Evolutionary conservation across 768 basidiomycete species (phyloP).

Genomic region (Obba rivulosa): DNA sequence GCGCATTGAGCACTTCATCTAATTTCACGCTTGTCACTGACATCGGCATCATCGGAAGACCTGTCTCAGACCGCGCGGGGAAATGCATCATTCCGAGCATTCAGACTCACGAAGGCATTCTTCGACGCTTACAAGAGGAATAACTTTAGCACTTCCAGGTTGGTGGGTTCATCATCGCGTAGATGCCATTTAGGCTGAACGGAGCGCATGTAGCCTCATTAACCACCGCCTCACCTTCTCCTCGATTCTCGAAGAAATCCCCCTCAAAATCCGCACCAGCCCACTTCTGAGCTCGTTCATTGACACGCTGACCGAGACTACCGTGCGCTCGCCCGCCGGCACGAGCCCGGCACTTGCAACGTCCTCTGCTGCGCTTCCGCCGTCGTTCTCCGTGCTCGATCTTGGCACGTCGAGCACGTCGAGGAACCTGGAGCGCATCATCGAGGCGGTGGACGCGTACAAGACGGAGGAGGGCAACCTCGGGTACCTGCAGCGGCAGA

Average conservation of each 20-base stretch:
- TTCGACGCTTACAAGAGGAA: slow-evolving; percentile 75
- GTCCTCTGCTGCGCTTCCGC: slow-evolving; percentile 42
- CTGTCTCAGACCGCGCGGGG: slow-evolving; percentile 73
- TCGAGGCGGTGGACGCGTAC: slow-evolving; percentile 81
- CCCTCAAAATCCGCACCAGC: slow-evolving; percentile 79
- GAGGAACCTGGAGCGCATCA: slow-evolving; percentile 76
- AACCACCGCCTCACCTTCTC: slow-evolving; percentile 81
- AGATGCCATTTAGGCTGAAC: slow-evolving; percentile 5
- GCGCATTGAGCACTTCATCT: too few relatives aligned
- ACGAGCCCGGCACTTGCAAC: slow-evolving; percentile 25
- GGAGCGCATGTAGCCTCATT: slow-evolving; percentile 49
- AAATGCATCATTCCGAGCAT: slow-evolving; percentile 86
- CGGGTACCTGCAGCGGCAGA: slow-evolving; percentile 83
- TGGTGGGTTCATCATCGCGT: slow-evolving; percentile 19
- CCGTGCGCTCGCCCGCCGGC: slow-evolving; percentile 34
- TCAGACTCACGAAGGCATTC: slow-evolving; percentile 74
- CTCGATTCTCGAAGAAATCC: slow-evolving; percentile 80
- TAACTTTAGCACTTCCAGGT: slow-evolving; percentile 86
- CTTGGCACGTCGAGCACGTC: slow-evolving; percentile 66
- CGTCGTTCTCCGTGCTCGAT: slow-evolving; percentile 65
- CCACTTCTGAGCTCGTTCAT: slow-evolving; percentile 77
- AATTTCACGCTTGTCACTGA: not conserved
- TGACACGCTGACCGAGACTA: slow-evolving; percentile 49
- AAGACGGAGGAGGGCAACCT: slow-evolving; percentile 90
- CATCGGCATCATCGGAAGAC: slow-evolving; percentile 39